Percentiles rank a stretch among this genome's conserved stretches.
Conservation (phyloP, 768 basidiomycete species). For the Boletus sp. region DNA sequence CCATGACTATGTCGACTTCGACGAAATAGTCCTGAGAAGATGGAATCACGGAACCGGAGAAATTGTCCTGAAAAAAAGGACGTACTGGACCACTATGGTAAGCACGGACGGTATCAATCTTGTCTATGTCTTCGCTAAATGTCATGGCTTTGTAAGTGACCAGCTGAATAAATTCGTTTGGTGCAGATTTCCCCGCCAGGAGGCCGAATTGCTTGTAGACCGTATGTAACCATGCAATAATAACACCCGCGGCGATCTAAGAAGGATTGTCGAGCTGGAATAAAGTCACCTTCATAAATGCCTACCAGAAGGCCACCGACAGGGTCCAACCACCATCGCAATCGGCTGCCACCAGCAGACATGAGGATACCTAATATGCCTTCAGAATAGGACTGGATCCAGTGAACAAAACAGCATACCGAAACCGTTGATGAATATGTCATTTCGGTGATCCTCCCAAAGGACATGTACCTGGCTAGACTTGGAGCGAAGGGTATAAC, state of each 20-base stretch:
- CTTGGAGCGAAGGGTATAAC: constrained; percentile 69
- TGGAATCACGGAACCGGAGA: neutral
- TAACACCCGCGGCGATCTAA: constrained; percentile 79
- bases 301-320: constrained; percentile 73
- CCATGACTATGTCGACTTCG: constrained; percentile 94
- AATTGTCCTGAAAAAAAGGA: constrained; percentile 25
- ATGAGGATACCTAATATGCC: constrained; percentile 66
- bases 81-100: constrained; percentile 86
- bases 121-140: constrained; percentile 81
- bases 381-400: neutral
- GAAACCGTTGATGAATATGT: constrained; percentile 77
- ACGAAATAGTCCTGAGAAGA: constrained; percentile 77
- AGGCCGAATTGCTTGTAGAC: constrained; percentile 80
- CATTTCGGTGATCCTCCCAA: constrained; percentile 97
- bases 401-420: constrained; percentile 39
- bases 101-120: constrained; percentile 89
- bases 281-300: constrained; percentile 1
- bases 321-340: constrained; percentile 83
- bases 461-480: constrained; percentile 93
- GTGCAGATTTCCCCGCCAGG: constrained; percentile 89
- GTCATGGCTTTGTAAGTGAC: constrained; percentile 89
- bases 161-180: constrained; percentile 86
- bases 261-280: neutral
- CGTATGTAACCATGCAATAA: constrained; percentile 73
- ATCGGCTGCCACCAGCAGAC: constrained; percentile 78